Evolutionary conservation across 805 yeast genomes (phyloP).

Genomic region (Pichia nanzhaoensis): DNA sequence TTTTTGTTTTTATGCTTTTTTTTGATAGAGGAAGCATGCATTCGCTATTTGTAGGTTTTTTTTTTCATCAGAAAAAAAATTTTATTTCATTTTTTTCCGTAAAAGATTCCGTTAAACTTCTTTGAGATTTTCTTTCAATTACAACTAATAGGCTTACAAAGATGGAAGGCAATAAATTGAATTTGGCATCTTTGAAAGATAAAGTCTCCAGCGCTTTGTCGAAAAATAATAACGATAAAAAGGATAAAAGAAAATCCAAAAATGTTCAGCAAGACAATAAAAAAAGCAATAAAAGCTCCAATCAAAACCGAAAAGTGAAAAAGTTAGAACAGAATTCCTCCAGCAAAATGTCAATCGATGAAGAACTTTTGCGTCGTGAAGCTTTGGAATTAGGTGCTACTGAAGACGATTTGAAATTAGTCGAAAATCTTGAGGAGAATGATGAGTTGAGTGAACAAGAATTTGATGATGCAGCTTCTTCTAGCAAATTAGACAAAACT

Average conservation of each 20-base stretch:
- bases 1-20: too few relatives aligned
- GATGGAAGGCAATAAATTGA: conserved; percentile 42
- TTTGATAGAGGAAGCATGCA: too few relatives aligned
- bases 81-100: not conserved
- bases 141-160: not conserved
- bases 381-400: conserved; percentile 81
- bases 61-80: not conserved
- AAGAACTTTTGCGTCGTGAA: conserved; percentile 47
- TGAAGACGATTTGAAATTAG: conserved; percentile 66
- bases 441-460: conserved; percentile 46
- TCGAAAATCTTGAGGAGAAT: conserved; percentile 42
- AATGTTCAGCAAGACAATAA: conserved; percentile 7
- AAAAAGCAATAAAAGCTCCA: conserved; percentile 8
- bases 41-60: too few relatives aligned
- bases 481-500: conserved; percentile 34
- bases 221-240: conserved; percentile 18
- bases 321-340: not conserved
- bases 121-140: not conserved
- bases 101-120: too few relatives aligned
- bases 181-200: conserved; percentile 54
- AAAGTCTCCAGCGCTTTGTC: conserved; percentile 51
- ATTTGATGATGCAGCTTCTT: conserved; percentile 36
- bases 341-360: conserved; percentile 8
- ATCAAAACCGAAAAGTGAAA: not conserved
- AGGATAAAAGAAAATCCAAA: conserved; percentile 18